Conservation (phyloP, 345 rosid genomes). For the Salix arbutifolia region DNA sequence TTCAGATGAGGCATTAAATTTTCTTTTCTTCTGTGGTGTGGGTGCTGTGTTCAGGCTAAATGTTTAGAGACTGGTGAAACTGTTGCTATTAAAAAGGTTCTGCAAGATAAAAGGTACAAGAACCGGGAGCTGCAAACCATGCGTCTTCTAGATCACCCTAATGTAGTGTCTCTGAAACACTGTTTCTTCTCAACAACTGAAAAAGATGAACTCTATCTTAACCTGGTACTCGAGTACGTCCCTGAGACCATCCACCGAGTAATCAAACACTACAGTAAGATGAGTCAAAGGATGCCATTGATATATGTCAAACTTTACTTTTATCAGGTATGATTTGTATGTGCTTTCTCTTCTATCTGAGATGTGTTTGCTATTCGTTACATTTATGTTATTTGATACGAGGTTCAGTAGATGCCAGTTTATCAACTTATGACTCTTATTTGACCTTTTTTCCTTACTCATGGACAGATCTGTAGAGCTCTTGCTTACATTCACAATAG, state of each 20-base stretch:
- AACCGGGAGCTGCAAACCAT: constrained; percentile 95
- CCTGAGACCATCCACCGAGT: constrained; percentile 92
- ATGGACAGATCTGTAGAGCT: constrained; percentile 76
- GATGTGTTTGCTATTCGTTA: background rate
- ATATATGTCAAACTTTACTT: constrained; percentile 84
- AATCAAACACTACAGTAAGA: constrained; percentile 77
- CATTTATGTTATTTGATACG: background rate
- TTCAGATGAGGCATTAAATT: background rate
- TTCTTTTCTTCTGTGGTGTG: constrained; percentile 1
- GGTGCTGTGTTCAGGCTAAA: constrained; percentile 55
- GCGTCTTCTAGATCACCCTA: constrained; percentile 96
- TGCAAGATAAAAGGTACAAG: constrained; percentile 95
- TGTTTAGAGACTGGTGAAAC: constrained; percentile 96
- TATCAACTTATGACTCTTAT: background rate
- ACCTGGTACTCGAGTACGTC: constrained; percentile 88
- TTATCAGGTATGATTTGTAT: constrained; percentile 56
- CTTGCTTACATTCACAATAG: constrained; percentile 81
- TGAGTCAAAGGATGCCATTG: constrained; percentile 82
- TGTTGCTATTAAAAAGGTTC: constrained; percentile 84
- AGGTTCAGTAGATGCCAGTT: background rate
- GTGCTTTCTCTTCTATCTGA: background rate
- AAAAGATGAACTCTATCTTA: constrained; percentile 85
- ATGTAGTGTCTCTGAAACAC: constrained; percentile 81
- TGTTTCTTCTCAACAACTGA: constrained; percentile 95
- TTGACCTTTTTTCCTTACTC: constrained; percentile 7